Base-by-base conservation (phyloP, 176 grass and related monocot genomes). In the Elaeis guineensis region DNA sequence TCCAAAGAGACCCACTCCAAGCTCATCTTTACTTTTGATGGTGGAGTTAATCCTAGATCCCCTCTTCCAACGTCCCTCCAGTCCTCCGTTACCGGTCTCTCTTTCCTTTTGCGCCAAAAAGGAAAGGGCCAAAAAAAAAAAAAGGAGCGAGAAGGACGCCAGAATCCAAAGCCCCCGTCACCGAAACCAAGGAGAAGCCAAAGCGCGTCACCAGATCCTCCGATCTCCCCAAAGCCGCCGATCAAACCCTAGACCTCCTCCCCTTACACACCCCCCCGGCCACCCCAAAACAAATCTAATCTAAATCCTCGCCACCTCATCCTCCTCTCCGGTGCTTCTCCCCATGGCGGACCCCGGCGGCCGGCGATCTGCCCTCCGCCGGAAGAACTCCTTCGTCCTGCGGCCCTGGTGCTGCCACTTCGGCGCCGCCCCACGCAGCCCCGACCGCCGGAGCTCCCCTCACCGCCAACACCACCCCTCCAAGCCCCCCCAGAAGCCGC, bases 321-420 rank as follows among this genome's bases (percentile, higher is more conserved):
- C 14, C 2, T 44, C 35, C 35, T 44, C 58, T 9, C 16, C 16
- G 69, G 39, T 56, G 21, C 9, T 22, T 21, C 53, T 54, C 0
- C 15, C 7, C 19, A 86, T 86, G 83, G 63, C 63, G 53, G 77
- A 85, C 23, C 61, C 71, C n/a, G 35, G 35, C 11, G 35, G 35
- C 35, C 1, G 35, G 35, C 35, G 35, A 44, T 49, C 62, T 61
- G 61, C 64, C 66, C 70, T 73, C 25, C 61, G 72, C 58, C 70
- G 75, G 50, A 77, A 70, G 52, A 28, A 58, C 24, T 57, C 65
- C 39, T 66, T 69, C 25, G 21, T 64, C 62, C 77, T 70, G 8
- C 65, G 81, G 6, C 77, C 70, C 70, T 90, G 86, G 86, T 90
- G 86, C 78, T 90, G 86, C 82, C 82, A 81, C 23, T 90, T 85